A percentile compares a stretch with the other conserved stretches of the same genome.
Evolutionary conservation across 805 yeast genomes (phyloP).

Genomic region (Soucietia sequanensis): DNA sequence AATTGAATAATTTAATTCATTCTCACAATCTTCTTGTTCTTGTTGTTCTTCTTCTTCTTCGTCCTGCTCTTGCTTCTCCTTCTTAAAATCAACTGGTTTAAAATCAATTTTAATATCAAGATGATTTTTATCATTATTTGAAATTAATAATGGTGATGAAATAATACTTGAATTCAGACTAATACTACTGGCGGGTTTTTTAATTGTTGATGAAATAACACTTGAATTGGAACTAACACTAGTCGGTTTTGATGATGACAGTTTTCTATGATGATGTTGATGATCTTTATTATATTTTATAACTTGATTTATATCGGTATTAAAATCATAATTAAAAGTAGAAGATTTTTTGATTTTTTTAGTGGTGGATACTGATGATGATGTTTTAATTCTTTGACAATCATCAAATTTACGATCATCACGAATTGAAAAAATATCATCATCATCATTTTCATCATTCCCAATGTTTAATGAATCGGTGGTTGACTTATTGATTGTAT

Average conservation of each 20-base stretch:
- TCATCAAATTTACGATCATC: too few species aligned
- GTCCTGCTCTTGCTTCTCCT: too few species aligned
- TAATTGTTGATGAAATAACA: not conserved
- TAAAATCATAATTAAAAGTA: slow-evolving; percentile 11
- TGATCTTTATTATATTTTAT: slow-evolving; percentile 11
- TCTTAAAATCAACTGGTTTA: not conserved
- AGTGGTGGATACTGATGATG: not conserved
- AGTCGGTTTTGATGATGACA: slow-evolving; percentile 1
- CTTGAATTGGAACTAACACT: slow-evolving; percentile 3
- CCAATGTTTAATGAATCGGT: too few species aligned
- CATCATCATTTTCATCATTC: not conserved
- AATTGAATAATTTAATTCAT: too few species aligned
- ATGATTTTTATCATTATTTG: too few species aligned
- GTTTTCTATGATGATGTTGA: slow-evolving; percentile 2
- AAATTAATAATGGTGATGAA: not conserved
- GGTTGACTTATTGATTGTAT: not conserved
- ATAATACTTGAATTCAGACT: not conserved
- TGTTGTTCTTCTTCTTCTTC: too few species aligned
- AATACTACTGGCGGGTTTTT: not conserved
- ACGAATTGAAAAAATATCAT: not conserved
- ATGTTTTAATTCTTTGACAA: too few species aligned
- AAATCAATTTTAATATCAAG: not conserved
- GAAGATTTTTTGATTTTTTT: slow-evolving; percentile 5
- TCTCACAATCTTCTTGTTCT: too few species aligned
- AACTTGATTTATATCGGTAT: slow-evolving; percentile 14